Evolutionary conservation across 176 grass and related monocot genomes (phyloP), one percentile per base, ranked within the genome.

Genomic region (Oryza australiensis): DNA sequence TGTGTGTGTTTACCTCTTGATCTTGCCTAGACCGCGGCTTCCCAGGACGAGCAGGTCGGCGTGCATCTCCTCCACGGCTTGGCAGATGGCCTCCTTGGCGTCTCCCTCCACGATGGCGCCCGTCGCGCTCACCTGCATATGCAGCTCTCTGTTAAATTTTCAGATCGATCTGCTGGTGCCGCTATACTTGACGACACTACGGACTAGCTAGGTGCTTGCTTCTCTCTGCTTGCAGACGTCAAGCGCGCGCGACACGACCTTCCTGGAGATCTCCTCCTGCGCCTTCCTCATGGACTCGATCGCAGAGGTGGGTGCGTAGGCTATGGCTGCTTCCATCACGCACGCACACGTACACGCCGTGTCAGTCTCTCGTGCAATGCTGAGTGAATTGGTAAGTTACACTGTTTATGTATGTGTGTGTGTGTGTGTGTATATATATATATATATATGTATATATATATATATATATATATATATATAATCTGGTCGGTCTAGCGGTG

Each of bases 1-100:
- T n/a, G n/a, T n/a, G n/a, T n/a, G n/a, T 53, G 15, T 18, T n/a
- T 72, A 94, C 95, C 92, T 91, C 84, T 89, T 98, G 88, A 93
- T 68, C 30, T 60, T 84, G 67, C 95, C 88, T 0, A 93, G 86
- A 20, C 95, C 92, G 2, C 92, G 86, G 74, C 92, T 98, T 30
- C 92, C 92, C 10, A 94, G 81, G 24, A 93, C 82, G 42, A 94
- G 90, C 9, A 98, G 90, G 42, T 92, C 90, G 1, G 84, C 90
- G 0, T 73, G 72, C 75, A 94, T 78, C 33, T 75, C 38, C 78
- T 98, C 95, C 8, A 84, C 86, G 46, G 84, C 82, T 14, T 88
- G 66, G 82, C 90, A 88, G 75, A 98, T 87, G 53, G 86, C 84
- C 68, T 93, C 92, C 84, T 93, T 98, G 5, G 95, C 66, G 81